Evolutionary conservation across 2,329 filamentous ascomycete species (phyloP).

Genomic region (Ophiostoma tasmaniense): DNA sequence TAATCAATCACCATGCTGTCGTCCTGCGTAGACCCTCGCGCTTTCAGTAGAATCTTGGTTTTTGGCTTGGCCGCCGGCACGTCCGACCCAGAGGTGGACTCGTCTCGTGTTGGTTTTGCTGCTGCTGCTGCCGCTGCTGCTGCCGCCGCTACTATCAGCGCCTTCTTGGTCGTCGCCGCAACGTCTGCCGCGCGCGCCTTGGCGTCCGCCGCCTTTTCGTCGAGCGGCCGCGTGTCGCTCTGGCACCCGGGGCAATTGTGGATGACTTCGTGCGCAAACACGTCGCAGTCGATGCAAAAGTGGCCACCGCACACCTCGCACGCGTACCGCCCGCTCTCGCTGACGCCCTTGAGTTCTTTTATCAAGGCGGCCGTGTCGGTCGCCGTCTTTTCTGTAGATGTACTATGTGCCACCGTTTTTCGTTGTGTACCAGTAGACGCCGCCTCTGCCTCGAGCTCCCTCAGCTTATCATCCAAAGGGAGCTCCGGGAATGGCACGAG

Average conservation of each 20-base stretch:
- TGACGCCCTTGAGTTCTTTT: constrained; percentile 53
- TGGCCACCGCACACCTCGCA: constrained; percentile 81
- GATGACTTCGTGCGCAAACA: constrained; percentile 86
- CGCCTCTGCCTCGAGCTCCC: constrained; percentile 8
- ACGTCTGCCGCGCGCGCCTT: constrained; percentile 5
- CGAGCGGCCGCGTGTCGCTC: constrained; percentile 35
- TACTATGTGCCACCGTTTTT: constrained; percentile 17
- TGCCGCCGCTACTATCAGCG: background rate
- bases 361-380: constrained; percentile 11
- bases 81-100: background rate
- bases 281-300: constrained; percentile 97
- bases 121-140: background rate
- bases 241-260: constrained; percentile 94
- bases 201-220: constrained; percentile 5
- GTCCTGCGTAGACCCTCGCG: background rate
- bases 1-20: constrained; percentile 17
- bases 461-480: constrained; percentile 21
- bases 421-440: background rate
- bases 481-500: constrained; percentile 58
- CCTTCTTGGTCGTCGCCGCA: background rate
- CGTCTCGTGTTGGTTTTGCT: background rate
- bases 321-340: constrained; percentile 79
- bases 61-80: constrained; percentile 4
- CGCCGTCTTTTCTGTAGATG: background rate
- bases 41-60: constrained; percentile 14